These are phyloP conservation scores for Schoenoplectus triqueter DNA, from an alignment of 202 grass and related monocot species.

Conservation along the genomic window DNA sequence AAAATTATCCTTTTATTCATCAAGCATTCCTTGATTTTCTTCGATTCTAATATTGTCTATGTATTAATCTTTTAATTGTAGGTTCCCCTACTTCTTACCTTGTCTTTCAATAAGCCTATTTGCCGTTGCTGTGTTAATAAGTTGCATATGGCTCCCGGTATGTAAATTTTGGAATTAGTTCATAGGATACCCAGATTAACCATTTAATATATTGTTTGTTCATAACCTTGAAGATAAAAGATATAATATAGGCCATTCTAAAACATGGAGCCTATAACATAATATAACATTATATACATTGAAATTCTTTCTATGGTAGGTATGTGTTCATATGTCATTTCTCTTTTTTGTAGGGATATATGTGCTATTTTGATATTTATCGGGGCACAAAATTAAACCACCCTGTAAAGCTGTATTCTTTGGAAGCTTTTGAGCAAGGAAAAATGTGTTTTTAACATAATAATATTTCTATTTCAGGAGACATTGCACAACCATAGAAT, in stretches of 20 bases:
- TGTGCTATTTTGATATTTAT: neutral
- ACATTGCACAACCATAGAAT: conserved; percentile 78
- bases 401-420: conserved; percentile 14
- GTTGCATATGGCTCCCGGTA: conserved; percentile 81
- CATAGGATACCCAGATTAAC: neutral
- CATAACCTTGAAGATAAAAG: neutral
- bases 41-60: conserved; percentile 35
- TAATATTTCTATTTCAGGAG: conserved; percentile 55
- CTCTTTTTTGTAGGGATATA: neutral
- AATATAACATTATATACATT: neutral
- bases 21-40: neutral
- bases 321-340: neutral
- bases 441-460: conserved; percentile 1
- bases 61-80: conserved; percentile 43
- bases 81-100: conserved; percentile 85
- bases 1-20: conserved; percentile 29
- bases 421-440: neutral
- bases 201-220: neutral
- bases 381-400: neutral
- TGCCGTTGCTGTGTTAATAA: conserved; percentile 54
- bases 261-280: neutral
- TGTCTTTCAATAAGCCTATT: conserved; percentile 73
- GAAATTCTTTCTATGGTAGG: neutral
- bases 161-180: conserved; percentile 29
- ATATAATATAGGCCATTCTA: neutral